A percentile compares a stretch with the other conserved stretches of the same genome.
phyloP scores from a whole-genome alignment of 768 basidiomycete genomes.

The Coprinopsis sp. region DNA sequence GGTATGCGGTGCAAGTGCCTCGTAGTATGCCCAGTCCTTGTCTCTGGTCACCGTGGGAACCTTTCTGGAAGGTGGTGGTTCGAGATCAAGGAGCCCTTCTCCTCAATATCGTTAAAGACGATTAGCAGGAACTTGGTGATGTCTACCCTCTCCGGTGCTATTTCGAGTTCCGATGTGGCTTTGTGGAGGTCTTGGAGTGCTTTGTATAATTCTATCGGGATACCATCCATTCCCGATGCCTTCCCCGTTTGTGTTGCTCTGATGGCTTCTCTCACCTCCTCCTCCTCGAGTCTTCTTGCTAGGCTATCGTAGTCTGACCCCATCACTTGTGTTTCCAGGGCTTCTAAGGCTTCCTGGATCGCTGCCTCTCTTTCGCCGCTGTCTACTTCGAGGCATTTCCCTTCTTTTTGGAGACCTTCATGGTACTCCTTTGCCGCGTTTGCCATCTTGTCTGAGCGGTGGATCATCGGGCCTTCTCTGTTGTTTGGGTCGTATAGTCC shows the following conservation, averaged over 20 bases:
- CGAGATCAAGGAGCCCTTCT: constrained; percentile 2
- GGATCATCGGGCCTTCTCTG: constrained; percentile 12
- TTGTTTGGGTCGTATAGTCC: too few species aligned
- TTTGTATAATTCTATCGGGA: constrained; percentile 25
- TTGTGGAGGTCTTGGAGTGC: too few species aligned
- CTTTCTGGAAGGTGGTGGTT: background rate
- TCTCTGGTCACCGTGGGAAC: background rate
- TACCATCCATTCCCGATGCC: constrained; percentile 18
- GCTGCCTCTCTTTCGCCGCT: constrained; percentile 2
- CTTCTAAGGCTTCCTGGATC: background rate
- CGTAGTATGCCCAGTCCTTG: background rate
- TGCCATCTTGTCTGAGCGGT: constrained; percentile 24
- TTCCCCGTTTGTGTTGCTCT: constrained; percentile 5
- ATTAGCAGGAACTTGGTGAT: too few species aligned
- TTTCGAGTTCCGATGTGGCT: too few species aligned
- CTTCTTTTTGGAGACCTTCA: constrained; percentile 20
- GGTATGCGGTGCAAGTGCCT: too few species aligned
- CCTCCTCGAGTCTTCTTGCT: background rate
- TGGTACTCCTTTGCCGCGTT: constrained; percentile 24
- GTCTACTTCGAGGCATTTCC: background rate
- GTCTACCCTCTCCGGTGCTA: too few species aligned
- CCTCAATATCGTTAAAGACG: too few species aligned
- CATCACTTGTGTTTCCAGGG: background rate
- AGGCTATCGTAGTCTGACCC: background rate
- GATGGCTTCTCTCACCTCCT: constrained; percentile 6